phyloP scores from a whole-genome alignment of 1,284 basidiomycete species.

The Schizopora paradoxa region DNA sequence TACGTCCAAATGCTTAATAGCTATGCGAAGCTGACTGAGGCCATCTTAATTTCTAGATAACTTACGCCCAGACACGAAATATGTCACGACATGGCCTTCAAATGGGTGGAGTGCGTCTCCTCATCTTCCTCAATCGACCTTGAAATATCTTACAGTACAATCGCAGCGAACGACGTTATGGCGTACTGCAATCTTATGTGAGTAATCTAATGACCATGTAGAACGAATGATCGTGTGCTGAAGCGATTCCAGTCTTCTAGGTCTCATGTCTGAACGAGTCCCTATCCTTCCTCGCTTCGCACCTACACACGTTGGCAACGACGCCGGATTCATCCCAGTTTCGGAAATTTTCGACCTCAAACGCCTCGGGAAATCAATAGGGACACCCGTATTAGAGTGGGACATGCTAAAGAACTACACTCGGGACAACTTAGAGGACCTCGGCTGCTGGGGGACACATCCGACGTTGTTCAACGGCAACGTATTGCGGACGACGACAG shows the following conservation, averaged over 20 bases:
- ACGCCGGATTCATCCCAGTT: slow-evolving; percentile 19
- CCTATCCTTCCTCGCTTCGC: slow-evolving; percentile 23
- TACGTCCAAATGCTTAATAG: not conserved
- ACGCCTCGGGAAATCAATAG: slow-evolving; percentile 16
- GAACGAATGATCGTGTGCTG: not conserved
- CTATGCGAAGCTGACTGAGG: not conserved
- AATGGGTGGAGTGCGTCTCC: slow-evolving; percentile 4
- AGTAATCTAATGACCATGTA: not conserved
- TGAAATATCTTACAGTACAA: not conserved
- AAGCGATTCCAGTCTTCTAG: not conserved
- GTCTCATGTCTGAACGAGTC: slow-evolving; percentile 19
- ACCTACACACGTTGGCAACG: slow-evolving; percentile 22
- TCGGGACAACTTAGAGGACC: not conserved
- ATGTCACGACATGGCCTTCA: slow-evolving; percentile 4
- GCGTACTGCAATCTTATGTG: slow-evolving; percentile 1
- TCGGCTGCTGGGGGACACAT: slow-evolving; percentile 1
- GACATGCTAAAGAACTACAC: slow-evolving; percentile 8
- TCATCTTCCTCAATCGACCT: not conserved
- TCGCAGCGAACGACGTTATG: slow-evolving; percentile 7
- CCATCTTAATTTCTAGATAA: not conserved
- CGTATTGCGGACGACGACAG: not conserved
- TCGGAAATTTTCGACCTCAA: slow-evolving; percentile 24
- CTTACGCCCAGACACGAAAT: slow-evolving; percentile 4
- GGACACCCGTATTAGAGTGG: slow-evolving; percentile 24
- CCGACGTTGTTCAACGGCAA: not conserved